Base-by-base conservation (phyloP, 106 monocot genomes). In the Acanthochlamys bracteata region DNA sequence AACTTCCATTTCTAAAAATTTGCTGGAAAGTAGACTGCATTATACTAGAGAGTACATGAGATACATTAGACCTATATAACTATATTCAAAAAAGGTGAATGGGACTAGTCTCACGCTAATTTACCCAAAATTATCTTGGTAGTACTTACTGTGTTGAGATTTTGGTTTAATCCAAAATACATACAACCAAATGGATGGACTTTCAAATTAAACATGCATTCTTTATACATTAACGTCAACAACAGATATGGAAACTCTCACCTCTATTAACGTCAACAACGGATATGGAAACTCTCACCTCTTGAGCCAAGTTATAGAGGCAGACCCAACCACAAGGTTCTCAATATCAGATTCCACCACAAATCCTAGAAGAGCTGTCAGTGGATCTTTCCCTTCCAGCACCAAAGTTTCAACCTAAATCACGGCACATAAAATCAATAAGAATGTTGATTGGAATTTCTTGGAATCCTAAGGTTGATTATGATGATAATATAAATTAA, bases 311-410 rank as follows among this genome's bases (percentile, higher is more conserved):
- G 54, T n/a, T 12, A 71, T 11, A 10, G 79, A 79, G 11, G 82
- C 60, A 11, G 68, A 63, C 11, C 87, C 87, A 67, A 87, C 15
- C 33, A 87, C 77, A 71, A 87, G 71, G 57, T 80, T 80, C 55
- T 16, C 68, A 20, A 39, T 71, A 16, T 79, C 71, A 1, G 76
- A 74, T 22, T 77, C 69, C 17, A 41, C 11, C 17, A 77, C 61
- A 66, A 77, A 87, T 15, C 58, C 68, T 23, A 77, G 10, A 15
- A 87, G 67, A 40, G 73, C 74, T 16, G 20, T 65, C 0, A 57
- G 76, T 24, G 73, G 59, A 61, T 53, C 66, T 24, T 72, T 57
- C 19, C 76, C 87, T 25, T 74, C 74, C 71, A 87, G 27, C 41
- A 87, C 71, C 66, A 83, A 46, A 39, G 74, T 80, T 56, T 80